Evolutionary conservation across 306 rosid species (phyloP).

Genomic region (Quercus ilex): DNA sequence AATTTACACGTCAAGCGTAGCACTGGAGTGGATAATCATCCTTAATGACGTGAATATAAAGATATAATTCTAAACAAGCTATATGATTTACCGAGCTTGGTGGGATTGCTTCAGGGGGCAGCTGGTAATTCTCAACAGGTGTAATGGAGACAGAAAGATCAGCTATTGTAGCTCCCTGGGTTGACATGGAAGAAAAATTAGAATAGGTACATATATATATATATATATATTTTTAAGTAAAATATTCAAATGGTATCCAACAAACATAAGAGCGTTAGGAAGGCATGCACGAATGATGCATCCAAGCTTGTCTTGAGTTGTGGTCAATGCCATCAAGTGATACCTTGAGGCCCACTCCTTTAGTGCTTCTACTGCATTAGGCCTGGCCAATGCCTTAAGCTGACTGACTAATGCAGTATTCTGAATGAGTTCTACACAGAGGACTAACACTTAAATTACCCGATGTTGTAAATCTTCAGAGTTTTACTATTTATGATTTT

Average conservation of each 20-base stretch:
- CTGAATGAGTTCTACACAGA: not conserved
- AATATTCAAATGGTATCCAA: not conserved
- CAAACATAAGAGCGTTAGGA: not conserved
- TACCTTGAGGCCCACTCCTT: not conserved
- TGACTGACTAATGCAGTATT: not conserved
- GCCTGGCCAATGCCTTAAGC: not conserved
- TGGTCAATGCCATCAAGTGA: not conserved
- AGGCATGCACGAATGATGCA: not conserved
- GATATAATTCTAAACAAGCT: not conserved
- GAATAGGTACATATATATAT: not conserved
- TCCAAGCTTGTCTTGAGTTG: not conserved
- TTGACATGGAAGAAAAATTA: not conserved
- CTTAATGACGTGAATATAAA: not conserved
- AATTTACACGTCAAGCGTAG: not conserved
- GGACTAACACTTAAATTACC: not conserved
- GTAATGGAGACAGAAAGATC: conserved; percentile 55
- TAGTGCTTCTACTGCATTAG: not conserved
- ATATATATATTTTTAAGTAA: too few species aligned
- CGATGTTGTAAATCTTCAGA: not conserved
- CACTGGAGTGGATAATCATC: not conserved
- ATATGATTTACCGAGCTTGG: conserved; percentile 47
- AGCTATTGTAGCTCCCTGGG: conserved; percentile 70
- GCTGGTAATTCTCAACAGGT: conserved; percentile 61
- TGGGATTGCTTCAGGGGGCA: conserved; percentile 70
- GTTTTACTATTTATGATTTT: not conserved